Evolutionary conservation across 2,329 filamentous ascomycete genomes (phyloP).

Genomic region (Clarireedia sp.): DNA sequence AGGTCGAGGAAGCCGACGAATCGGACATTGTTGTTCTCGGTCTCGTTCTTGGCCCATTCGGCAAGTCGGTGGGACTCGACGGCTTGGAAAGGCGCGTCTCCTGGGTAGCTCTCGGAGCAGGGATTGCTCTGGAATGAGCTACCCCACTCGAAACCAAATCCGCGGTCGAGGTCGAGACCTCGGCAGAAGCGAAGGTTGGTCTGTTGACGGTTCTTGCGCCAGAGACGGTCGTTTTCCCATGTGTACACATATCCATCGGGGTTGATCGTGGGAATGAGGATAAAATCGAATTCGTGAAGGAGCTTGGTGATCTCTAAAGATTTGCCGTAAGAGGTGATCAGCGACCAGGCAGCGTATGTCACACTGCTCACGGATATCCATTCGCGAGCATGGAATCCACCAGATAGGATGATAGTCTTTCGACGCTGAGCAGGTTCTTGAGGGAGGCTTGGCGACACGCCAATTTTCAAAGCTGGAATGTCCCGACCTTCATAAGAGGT

Average conservation of each 20-base stretch:
- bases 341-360: conserved; percentile 80
- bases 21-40: conserved; percentile 57
- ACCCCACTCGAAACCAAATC: conserved; percentile 82
- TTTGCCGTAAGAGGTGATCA: conserved; percentile 78
- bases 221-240: conserved; percentile 84
- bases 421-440: conserved; percentile 41
- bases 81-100: conserved; percentile 74
- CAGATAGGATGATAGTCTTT: conserved; percentile 74
- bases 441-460: conserved; percentile 45
- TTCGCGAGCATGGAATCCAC: conserved; percentile 86
- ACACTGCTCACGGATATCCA: conserved; percentile 94
- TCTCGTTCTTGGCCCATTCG: conserved; percentile 77
- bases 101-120: conserved; percentile 86
- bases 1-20: conserved; percentile 85
- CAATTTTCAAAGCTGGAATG: conserved; percentile 74
- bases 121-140: conserved; percentile 62
- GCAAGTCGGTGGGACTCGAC: conserved; percentile 69
- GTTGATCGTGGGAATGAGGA: conserved; percentile 84
- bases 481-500: conserved; percentile 80
- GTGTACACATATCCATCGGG: conserved; percentile 93
- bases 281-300: conserved; percentile 75
- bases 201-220: conserved; percentile 87
- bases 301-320: conserved; percentile 64
- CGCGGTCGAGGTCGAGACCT: conserved; percentile 82
- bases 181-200: conserved; percentile 77